These are phyloP conservation scores for Saccharomycopsis phalli DNA, from an alignment of 1,139 yeast species.

Conservation along the genomic window DNA sequence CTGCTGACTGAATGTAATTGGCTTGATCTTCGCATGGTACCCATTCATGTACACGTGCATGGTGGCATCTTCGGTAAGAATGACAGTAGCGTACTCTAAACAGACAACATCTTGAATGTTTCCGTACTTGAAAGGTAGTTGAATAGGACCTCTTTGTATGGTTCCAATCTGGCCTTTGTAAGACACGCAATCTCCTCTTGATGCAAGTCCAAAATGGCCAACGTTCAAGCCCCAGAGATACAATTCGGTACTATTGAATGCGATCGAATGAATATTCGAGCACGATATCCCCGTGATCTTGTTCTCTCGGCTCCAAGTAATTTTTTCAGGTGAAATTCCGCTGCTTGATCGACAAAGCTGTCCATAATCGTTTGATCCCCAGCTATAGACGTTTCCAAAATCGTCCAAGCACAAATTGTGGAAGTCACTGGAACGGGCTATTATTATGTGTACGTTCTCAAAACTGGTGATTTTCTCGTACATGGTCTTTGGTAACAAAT, in stretches of 20 bases:
- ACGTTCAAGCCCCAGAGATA: constrained; percentile 75
- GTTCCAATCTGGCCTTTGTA: constrained; percentile 23
- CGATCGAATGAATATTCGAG: constrained; percentile 67
- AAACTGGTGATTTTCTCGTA: constrained; percentile 32
- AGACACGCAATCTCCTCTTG: constrained; percentile 28
- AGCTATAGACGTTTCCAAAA: constrained; percentile 49
- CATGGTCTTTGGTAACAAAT: constrained; percentile 23
- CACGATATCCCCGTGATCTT: constrained; percentile 49
- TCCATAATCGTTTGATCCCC: constrained; percentile 66
- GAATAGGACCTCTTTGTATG: constrained; percentile 34
- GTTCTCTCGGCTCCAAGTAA: constrained; percentile 35
- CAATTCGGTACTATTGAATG: constrained; percentile 41
- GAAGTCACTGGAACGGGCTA: constrained; percentile 51
- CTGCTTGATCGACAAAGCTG: constrained; percentile 71
- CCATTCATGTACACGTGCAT: constrained; percentile 56
- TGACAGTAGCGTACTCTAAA: constrained; percentile 63
- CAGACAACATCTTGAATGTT: constrained; percentile 51
- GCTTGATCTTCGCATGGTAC: constrained; percentile 43
- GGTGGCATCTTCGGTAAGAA: constrained; percentile 47
- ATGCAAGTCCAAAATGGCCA: constrained; percentile 73
- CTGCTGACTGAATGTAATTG: constrained; percentile 28
- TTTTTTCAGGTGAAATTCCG: constrained; percentile 44
- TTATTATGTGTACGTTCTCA: constrained; percentile 30
- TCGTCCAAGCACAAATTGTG: constrained; percentile 54
- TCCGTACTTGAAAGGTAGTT: constrained; percentile 37